Percentiles rank a stretch among this genome's conserved stretches.
Evolutionary conservation across 139 green algal genomes (phyloP).

Genomic region (Picochlorum sp.): DNA sequence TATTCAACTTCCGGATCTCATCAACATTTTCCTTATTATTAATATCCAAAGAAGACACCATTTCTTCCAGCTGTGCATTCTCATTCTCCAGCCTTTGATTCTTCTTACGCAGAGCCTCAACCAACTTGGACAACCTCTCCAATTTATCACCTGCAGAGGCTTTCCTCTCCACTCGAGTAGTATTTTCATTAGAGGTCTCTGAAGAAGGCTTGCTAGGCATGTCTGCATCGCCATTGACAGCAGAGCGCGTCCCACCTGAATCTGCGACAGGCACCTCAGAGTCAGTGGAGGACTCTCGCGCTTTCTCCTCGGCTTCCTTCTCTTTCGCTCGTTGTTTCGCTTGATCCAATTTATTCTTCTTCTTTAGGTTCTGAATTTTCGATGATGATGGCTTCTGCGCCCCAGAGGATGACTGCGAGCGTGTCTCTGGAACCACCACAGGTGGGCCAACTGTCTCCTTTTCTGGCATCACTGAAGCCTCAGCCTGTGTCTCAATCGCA

Average conservation of each 20-base stretch:
- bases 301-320: no score
- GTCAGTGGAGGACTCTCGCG: no score
- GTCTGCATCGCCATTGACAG: no score
- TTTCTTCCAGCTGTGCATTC: conserved; percentile 67
- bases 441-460: not conserved
- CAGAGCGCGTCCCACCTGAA: no score
- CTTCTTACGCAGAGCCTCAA: conserved; percentile 50
- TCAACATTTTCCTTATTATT: conserved; percentile 18
- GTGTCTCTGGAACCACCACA: conserved; percentile 5
- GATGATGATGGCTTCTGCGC: no score
- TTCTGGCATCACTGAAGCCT: not conserved
- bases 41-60: conserved; percentile 48
- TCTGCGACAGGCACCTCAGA: no score
- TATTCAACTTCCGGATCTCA: conserved; percentile 32
- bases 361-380: no score
- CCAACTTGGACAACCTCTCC: conserved; percentile 6
- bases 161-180: not conserved
- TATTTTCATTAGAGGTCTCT: no score
- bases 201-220: no score
- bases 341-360: no score
- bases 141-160: not conserved
- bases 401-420: conserved; percentile 3
- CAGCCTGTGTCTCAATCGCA: not conserved
- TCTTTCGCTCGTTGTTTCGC: no score
- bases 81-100: conserved; percentile 41